These are phyloP conservation scores for Phellinidium pouzarii DNA, from an alignment of 1,284 basidiomycete genomes.

Conservation along the genomic window DNA sequence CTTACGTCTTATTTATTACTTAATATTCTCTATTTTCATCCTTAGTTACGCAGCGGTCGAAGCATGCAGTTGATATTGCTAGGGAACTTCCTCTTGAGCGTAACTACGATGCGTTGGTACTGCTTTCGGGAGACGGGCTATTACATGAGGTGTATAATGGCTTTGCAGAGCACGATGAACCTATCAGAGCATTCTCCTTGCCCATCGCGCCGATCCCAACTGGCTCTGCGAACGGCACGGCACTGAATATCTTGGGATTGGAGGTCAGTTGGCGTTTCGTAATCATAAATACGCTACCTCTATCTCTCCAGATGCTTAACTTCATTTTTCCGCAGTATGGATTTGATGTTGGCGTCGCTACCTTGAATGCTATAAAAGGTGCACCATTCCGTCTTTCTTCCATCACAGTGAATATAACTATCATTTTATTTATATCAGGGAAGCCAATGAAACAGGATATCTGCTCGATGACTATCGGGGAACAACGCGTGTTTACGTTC, in stretches of 20 bases:
- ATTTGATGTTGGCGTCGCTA: slow-evolving; percentile 66
- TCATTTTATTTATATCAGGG: slow-evolving; percentile 33
- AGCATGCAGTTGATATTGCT: slow-evolving; percentile 72
- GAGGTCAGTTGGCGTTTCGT: slow-evolving; percentile 35
- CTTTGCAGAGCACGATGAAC: slow-evolving; percentile 67
- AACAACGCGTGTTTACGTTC: slow-evolving; percentile 74
- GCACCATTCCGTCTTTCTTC: slow-evolving; percentile 10
- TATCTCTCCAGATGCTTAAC: not conserved
- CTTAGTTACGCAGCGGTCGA: slow-evolving; percentile 63
- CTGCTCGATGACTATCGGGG: slow-evolving; percentile 70
- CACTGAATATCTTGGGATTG: slow-evolving; percentile 68
- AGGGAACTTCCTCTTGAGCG: slow-evolving; percentile 49
- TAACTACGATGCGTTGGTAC: slow-evolving; percentile 71
- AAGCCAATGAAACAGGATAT: slow-evolving; percentile 74
- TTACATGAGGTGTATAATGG: slow-evolving; percentile 93
- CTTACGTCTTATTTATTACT: not conserved
- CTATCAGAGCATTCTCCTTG: slow-evolving; percentile 62
- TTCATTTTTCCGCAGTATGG: slow-evolving; percentile 44
- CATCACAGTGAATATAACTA: not conserved
- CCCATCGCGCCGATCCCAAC: slow-evolving; percentile 86
- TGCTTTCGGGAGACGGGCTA: slow-evolving; percentile 87
- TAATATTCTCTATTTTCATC: slow-evolving; percentile 4
- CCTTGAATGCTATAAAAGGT: slow-evolving; percentile 88
- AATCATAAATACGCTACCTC: not conserved
- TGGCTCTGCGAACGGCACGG: slow-evolving; percentile 80